Percentiles rank a stretch among this genome's conserved stretches.
Conservation (phyloP, 2,329 filamentous ascomycete genomes). For the Hirsutella thompsonii region DNA sequence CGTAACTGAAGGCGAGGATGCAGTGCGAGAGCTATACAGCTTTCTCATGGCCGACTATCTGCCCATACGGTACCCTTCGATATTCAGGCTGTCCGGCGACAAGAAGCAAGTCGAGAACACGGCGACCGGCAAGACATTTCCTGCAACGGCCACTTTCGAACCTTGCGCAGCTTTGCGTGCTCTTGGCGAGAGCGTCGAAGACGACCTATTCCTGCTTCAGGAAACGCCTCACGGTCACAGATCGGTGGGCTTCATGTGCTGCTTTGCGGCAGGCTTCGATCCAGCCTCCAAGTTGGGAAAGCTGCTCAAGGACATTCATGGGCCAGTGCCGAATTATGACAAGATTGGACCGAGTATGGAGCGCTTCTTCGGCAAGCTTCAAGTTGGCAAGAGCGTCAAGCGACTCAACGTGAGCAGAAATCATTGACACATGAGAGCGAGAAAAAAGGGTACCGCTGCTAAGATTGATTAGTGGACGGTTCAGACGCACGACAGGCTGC, state of each 20-base stretch:
- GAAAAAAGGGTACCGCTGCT: neutral
- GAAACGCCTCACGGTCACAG: conserved; percentile 27
- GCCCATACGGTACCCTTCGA: conserved; percentile 31
- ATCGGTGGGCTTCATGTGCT: conserved; percentile 35
- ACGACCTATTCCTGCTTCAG: conserved; percentile 38
- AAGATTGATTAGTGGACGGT: conserved; percentile 29
- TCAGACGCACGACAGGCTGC: conserved; percentile 21
- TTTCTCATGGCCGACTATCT: conserved; percentile 34
- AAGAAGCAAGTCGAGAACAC: conserved; percentile 23
- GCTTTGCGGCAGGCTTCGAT: conserved; percentile 39
- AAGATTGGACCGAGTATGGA: conserved; percentile 44
- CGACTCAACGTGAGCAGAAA: conserved; percentile 30
- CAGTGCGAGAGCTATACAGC: conserved; percentile 34
- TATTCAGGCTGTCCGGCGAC: conserved; percentile 27
- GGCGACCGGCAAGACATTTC: conserved; percentile 19
- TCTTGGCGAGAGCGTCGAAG: conserved; percentile 38
- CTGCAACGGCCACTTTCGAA: conserved; percentile 16
- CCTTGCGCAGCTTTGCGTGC: conserved; percentile 21
- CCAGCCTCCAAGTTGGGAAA: conserved; percentile 35
- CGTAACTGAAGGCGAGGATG: conserved; percentile 22
- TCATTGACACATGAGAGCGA: neutral
- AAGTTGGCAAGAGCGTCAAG: conserved; percentile 34
- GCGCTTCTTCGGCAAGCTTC: conserved; percentile 33
- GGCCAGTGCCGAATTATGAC: conserved; percentile 38
- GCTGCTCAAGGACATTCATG: conserved; percentile 34